A percentile compares a stretch with the other conserved stretches of the same genome.
Conservation (phyloP, 2,329 filamentous ascomycete species). For the Tolypocladium capitatum region DNA sequence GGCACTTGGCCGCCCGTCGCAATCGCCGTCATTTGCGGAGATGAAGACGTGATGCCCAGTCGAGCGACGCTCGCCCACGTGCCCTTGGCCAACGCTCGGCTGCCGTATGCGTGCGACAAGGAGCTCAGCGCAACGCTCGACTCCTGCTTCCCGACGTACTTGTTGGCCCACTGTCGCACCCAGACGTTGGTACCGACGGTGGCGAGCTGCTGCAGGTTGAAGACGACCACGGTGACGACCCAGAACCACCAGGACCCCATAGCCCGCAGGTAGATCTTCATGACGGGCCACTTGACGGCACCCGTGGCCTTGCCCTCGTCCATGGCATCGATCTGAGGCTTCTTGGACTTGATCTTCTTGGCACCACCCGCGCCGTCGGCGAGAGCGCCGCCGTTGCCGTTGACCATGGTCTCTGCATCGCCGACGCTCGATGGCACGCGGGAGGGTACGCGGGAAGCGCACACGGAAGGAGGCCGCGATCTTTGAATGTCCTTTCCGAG, state of each 20-base stretch:
- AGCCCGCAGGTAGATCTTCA: constrained; percentile 69
- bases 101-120: constrained; percentile 11
- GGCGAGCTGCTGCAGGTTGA: constrained; percentile 70
- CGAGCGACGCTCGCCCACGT: constrained; percentile 24
- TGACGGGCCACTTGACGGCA: constrained; percentile 76
- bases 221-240: constrained; percentile 61
- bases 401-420: constrained; percentile 46
- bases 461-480: constrained; percentile 56
- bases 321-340: constrained; percentile 39
- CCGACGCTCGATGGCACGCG: constrained; percentile 63
- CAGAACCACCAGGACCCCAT: constrained; percentile 99
- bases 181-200: constrained; percentile 84
- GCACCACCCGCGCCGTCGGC: constrained; percentile 30
- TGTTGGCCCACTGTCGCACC: constrained; percentile 92
- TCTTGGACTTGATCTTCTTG: constrained; percentile 33
- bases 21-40: neutral
- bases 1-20: constrained; percentile 5
- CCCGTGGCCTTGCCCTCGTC: constrained; percentile 73
- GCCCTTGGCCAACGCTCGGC: constrained; percentile 14
- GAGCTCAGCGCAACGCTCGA: constrained; percentile 9
- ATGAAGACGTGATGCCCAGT: constrained; percentile 16
- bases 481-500: constrained; percentile 74
- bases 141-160: constrained; percentile 48
- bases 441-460: constrained; percentile 62
- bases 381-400: constrained; percentile 31